These are phyloP conservation scores for Closterium sp. DNA, from an alignment of 139 green algal genomes.

Conservation along the genomic window DNA sequence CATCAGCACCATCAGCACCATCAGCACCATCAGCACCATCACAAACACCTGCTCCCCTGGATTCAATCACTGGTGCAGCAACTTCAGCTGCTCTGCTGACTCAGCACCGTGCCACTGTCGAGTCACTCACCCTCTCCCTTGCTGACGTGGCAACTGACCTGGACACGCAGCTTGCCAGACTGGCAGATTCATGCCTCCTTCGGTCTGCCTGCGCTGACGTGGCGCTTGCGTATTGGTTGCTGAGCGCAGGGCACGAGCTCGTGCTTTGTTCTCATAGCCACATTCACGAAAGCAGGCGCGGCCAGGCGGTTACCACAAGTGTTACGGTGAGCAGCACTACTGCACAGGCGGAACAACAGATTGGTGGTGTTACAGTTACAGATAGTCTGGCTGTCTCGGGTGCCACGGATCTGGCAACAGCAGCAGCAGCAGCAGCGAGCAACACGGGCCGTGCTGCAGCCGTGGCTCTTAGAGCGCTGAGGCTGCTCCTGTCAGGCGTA, in stretches of 20 bases:
- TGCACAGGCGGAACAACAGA: too few relatives aligned
- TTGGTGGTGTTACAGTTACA: background rate
- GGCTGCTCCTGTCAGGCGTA: too few relatives aligned
- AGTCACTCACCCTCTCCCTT: background rate
- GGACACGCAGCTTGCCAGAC: background rate
- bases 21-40: too few relatives aligned
- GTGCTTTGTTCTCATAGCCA: background rate
- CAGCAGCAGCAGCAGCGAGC: background rate
- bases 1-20: too few relatives aligned
- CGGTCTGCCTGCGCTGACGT: background rate
- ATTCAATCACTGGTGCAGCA: too few relatives aligned
- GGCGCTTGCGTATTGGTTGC: background rate
- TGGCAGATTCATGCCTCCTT: background rate
- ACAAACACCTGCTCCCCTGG: too few relatives aligned
- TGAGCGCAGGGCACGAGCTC: background rate
- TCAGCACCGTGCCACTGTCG: background rate
- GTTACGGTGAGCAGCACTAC: too few relatives aligned
- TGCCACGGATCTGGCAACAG: too few relatives aligned
- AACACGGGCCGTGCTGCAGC: too few relatives aligned
- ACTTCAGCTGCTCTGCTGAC: background rate
- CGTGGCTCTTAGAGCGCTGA: too few relatives aligned
- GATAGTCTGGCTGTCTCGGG: background rate
- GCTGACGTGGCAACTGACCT: background rate
- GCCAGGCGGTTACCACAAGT: too few relatives aligned
- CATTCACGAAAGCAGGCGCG: background rate